Evolutionary conservation across 2,329 filamentous ascomycete genomes (phyloP).

Genomic region (Fusarium poae): DNA sequence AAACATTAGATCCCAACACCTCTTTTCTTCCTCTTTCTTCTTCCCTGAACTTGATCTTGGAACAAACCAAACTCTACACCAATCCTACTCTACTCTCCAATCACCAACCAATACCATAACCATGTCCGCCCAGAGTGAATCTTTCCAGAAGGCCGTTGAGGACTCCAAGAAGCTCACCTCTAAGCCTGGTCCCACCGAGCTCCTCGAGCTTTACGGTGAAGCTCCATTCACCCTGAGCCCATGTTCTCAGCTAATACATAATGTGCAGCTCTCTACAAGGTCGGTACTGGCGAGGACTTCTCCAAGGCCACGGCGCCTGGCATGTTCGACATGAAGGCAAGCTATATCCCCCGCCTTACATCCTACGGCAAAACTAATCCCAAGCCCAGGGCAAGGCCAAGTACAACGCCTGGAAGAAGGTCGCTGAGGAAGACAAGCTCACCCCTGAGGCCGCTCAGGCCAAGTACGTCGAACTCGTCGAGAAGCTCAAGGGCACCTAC

Average conservation of each 20-base stretch:
- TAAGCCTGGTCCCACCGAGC: constrained; percentile 73
- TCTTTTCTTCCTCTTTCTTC: constrained; percentile 17
- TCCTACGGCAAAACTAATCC: constrained; percentile 19
- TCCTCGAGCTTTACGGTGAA: constrained; percentile 73
- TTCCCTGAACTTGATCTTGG: constrained; percentile 6
- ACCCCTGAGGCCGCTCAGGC: constrained; percentile 77
- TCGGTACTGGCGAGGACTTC: constrained; percentile 69
- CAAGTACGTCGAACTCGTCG: constrained; percentile 79
- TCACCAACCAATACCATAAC: constrained; percentile 36
- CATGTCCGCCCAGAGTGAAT: constrained; percentile 60
- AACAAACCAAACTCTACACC: constrained; percentile 1
- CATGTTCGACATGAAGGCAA: constrained; percentile 78
- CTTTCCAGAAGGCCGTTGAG: constrained; percentile 68
- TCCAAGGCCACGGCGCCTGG: constrained; percentile 69
- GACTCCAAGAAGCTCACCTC: constrained; percentile 76
- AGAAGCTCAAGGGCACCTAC: constrained; percentile 77
- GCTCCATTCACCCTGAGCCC: neutral
- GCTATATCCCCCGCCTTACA: constrained; percentile 2
- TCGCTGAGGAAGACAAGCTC: constrained; percentile 71
- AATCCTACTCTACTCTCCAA: neutral
- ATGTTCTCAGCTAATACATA: neutral
- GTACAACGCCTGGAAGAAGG: constrained; percentile 80
- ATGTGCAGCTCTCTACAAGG: constrained; percentile 68
- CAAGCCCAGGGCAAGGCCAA: constrained; percentile 80
- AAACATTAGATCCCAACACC: constrained; percentile 39